Percentiles rank a stretch among this genome's conserved stretches.
Evolutionary conservation across 2,329 filamentous ascomycete genomes (phyloP).

Genomic region (Coleophoma eucalyptorum): DNA sequence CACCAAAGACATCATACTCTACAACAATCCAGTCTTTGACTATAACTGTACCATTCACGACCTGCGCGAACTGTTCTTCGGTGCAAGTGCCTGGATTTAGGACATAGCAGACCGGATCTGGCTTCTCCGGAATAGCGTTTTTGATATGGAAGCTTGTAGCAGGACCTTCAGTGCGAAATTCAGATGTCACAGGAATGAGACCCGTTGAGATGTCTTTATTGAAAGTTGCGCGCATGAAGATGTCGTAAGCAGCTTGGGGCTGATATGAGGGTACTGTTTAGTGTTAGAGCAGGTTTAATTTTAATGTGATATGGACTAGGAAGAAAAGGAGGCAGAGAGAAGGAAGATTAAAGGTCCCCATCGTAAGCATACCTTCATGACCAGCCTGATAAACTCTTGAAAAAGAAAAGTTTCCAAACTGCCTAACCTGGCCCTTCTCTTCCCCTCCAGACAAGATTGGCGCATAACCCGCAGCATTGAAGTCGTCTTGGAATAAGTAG

Average conservation of each 20-base stretch:
- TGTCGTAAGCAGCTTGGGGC: conserved; percentile 43
- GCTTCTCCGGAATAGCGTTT: conserved; percentile 31
- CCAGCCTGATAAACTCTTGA: conserved; percentile 60
- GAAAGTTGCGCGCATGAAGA: conserved; percentile 45
- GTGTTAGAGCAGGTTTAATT: conserved; percentile 13
- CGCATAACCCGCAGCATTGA: conserved; percentile 63
- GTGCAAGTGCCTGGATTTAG: conserved; percentile 36
- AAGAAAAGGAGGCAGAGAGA: conserved; percentile 11
- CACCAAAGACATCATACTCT: too few relatives aligned
- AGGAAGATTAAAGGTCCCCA: conserved; percentile 38
- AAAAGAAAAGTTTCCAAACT: conserved; percentile 69
- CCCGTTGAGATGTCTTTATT: conserved; percentile 51
- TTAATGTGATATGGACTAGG: neutral
- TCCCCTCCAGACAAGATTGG: conserved; percentile 64
- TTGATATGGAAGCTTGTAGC: conserved; percentile 37
- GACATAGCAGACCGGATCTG: conserved; percentile 40
- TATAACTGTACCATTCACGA: conserved; percentile 39
- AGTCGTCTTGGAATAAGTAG: conserved; percentile 39
- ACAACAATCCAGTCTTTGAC: conserved; percentile 42
- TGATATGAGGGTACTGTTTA: conserved; percentile 43
- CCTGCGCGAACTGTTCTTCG: conserved; percentile 33
- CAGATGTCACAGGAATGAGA: conserved; percentile 22
- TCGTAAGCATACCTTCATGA: conserved; percentile 40
- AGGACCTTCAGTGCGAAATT: conserved; percentile 33
- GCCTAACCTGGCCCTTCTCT: conserved; percentile 65